These are phyloP conservation scores for Hyaloperonospora arabidopsidis DNA, from an alignment of 352 stramenopile genomes.

Conservation along the genomic window DNA sequence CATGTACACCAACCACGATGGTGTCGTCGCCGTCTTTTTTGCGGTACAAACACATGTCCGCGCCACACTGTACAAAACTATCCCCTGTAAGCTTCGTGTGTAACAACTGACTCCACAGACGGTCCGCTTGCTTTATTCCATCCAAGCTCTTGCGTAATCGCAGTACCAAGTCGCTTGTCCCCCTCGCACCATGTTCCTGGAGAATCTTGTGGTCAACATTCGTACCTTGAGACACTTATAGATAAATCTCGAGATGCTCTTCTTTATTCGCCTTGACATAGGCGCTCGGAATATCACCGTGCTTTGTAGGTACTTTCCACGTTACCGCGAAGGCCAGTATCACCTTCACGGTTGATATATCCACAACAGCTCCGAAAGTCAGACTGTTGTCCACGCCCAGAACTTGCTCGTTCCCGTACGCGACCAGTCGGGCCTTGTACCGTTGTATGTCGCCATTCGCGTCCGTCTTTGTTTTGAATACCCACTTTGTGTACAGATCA, in stretches of 20 bases:
- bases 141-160: conserved; percentile 24
- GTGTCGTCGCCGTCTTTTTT: background rate
- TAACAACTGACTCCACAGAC: conserved; percentile 20
- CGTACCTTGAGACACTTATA: background rate
- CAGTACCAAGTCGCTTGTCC: conserved; percentile 2
- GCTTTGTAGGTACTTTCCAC: conserved; percentile 14
- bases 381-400: conserved; percentile 13
- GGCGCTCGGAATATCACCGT: conserved; percentile 25
- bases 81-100: conserved; percentile 12
- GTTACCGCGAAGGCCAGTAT: conserved; percentile 13
- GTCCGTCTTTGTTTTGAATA: conserved; percentile 23
- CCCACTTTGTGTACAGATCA: conserved; percentile 23
- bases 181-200: background rate
- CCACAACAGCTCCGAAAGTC: conserved; percentile 1
- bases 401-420: conserved; percentile 19
- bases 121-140: conserved; percentile 22
- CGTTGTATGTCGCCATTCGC: conserved; percentile 8
- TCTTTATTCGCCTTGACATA: conserved; percentile 25
- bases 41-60: conserved; percentile 26
- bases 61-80: conserved; percentile 12
- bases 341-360: conserved; percentile 10
- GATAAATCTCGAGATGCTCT: conserved; percentile 10
- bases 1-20: conserved; percentile 18
- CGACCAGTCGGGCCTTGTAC: conserved; percentile 20
- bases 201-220: conserved; percentile 6